A percentile compares a stretch with the other conserved stretches of the same genome.
Evolutionary conservation across 169 alveolate genomes (phyloP).

Genomic region (Plasmodium fragile): DNA sequence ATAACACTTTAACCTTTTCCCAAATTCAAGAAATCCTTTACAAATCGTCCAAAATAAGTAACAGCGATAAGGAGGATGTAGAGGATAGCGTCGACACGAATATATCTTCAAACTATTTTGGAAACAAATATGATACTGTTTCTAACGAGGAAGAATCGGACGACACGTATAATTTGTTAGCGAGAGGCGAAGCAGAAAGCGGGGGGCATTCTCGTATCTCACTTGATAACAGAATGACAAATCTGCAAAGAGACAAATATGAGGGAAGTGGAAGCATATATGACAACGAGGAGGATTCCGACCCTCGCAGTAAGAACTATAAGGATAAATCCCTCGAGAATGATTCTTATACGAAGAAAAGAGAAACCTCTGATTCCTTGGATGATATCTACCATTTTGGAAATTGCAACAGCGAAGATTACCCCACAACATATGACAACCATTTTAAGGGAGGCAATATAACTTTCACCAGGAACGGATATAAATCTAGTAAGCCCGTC

Average conservation of each 20-base stretch:
- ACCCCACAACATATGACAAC: not conserved
- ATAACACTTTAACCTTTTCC: constrained; percentile 52
- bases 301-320: not conserved
- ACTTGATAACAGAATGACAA: not conserved
- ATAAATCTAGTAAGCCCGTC: constrained; percentile 6
- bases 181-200: not conserved
- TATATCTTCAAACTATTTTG: constrained; percentile 25
- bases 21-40: constrained; percentile 69
- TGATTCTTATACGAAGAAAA: not conserved
- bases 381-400: not conserved
- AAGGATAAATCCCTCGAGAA: not conserved
- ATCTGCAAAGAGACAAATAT: not conserved
- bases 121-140: not conserved
- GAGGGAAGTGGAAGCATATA: not conserved
- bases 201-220: not conserved
- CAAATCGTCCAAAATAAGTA: constrained; percentile 72
- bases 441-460: not conserved
- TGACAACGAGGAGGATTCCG: not conserved
- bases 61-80: constrained; percentile 4
- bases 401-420: not conserved
- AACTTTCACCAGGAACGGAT: not conserved
- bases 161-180: not conserved
- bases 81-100: constrained; percentile 13
- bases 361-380: not conserved
- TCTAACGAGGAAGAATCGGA: constrained; percentile 14